Evolutionary conservation across 176 grass and related monocot species (phyloP).

Genomic region (Carex scoparia): DNA sequence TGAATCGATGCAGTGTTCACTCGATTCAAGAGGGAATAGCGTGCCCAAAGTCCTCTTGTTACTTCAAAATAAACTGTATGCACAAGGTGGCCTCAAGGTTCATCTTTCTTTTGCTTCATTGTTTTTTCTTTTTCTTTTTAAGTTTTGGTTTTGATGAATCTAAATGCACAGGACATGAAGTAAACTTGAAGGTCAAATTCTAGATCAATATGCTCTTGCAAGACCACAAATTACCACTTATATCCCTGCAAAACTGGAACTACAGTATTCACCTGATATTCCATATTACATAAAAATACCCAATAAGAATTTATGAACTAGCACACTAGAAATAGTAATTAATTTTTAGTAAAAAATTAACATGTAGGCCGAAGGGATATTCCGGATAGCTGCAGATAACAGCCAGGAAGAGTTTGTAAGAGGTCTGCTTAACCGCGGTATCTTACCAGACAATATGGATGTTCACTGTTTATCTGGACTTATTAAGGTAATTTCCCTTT

Average conservation of each 20-base stretch:
- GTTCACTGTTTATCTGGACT: constrained; percentile 74
- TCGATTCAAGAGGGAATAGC: constrained; percentile 51
- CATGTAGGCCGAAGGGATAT: constrained; percentile 66
- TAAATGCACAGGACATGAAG: not conserved
- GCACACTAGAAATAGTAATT: not conserved
- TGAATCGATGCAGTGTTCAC: constrained; percentile 85
- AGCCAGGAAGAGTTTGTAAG: constrained; percentile 51
- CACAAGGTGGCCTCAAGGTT: constrained; percentile 44
- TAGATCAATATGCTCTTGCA: not conserved
- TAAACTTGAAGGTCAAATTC: not conserved
- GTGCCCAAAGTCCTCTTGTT: constrained; percentile 57
- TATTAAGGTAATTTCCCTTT: constrained; percentile 55
- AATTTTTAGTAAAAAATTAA: not conserved
- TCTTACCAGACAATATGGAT: constrained; percentile 48
- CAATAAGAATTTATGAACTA: not conserved
- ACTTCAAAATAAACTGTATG: constrained; percentile 56
- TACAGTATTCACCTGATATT: not conserved
- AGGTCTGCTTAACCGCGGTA: constrained; percentile 56
- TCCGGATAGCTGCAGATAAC: constrained; percentile 64
- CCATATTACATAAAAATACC: not conserved
- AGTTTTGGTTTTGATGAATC: not conserved
- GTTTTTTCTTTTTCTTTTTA: not conserved
- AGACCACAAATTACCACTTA: not conserved
- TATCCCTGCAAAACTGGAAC: not conserved
- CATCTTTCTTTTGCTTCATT: not conserved